Evolutionary conservation across 1,139 yeast species (phyloP).

Genomic region (Sugiyamaella grinbergsii): DNA sequence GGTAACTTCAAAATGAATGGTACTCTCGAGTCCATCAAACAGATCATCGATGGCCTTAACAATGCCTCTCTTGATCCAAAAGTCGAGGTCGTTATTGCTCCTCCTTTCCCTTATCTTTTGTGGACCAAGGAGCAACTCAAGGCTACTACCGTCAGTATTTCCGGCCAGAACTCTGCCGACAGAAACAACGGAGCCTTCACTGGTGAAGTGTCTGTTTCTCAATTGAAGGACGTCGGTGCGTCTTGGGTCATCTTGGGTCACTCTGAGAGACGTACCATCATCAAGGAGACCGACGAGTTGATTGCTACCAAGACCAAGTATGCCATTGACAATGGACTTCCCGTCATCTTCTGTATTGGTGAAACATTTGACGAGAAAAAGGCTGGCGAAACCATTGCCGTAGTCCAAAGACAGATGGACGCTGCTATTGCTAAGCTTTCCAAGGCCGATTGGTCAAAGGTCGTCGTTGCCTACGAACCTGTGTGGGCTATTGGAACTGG

Average conservation of each 20-base stretch:
- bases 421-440: slow-evolving; percentile 81
- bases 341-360: slow-evolving; percentile 95
- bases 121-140: slow-evolving; percentile 75
- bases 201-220: slow-evolving; percentile 91
- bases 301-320: slow-evolving; percentile 93
- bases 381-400: slow-evolving; percentile 80
- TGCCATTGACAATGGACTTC: slow-evolving; percentile 84
- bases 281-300: slow-evolving; percentile 87
- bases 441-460: slow-evolving; percentile 76
- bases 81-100: slow-evolving; percentile 91
- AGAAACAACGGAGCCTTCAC: slow-evolving; percentile 96
- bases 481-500: slow-evolving; percentile 99
- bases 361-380: slow-evolving; percentile 96
- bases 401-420: slow-evolving; percentile 85
- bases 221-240: slow-evolving; percentile 89
- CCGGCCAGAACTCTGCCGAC: slow-evolving; percentile 89
- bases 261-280: slow-evolving; percentile 96
- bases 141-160: slow-evolving; percentile 66
- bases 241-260: slow-evolving; percentile 97
- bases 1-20: slow-evolving; percentile 99
- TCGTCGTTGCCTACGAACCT: slow-evolving; percentile 98
- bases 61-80: slow-evolving; percentile 69
- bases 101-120: slow-evolving; percentile 90
- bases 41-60: slow-evolving; percentile 83
- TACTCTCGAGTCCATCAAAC: slow-evolving; percentile 77